phyloP scores from a whole-genome alignment of 192 early-diverging fungal genomes.

The Dissophora globulifera region DNA sequence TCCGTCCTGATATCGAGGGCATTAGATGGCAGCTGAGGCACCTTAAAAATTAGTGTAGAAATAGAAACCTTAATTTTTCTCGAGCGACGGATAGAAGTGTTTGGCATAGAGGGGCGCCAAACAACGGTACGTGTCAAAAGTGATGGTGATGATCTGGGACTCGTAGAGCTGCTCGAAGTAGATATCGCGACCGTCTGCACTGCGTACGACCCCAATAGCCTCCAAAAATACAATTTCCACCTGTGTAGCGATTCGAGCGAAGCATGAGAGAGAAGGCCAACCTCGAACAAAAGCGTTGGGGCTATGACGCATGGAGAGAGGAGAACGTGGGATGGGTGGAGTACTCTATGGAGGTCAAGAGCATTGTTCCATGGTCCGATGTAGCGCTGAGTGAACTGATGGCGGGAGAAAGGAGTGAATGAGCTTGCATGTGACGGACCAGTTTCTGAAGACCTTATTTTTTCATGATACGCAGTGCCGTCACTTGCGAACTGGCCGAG shows the following conservation, averaged over 20 bases:
- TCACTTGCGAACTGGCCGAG: too few relatives aligned
- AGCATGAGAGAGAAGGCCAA: too few relatives aligned
- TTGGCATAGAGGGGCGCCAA: slow-evolving; percentile 90
- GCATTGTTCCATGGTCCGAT: slow-evolving; percentile 77
- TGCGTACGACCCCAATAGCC: too few relatives aligned
- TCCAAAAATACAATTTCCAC: too few relatives aligned
- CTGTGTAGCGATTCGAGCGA: too few relatives aligned
- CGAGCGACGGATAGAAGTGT: slow-evolving; percentile 68
- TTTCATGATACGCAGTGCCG: too few relatives aligned
- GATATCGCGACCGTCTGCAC: slow-evolving; percentile 77
- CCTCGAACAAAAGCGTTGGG: slow-evolving; percentile 80
- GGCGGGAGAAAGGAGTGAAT: neutral
- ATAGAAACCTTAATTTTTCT: slow-evolving; percentile 19
- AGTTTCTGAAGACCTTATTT: too few relatives aligned
- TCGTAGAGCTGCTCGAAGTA: slow-evolving; percentile 69
- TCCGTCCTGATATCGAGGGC: slow-evolving; percentile 62
- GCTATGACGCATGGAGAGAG: slow-evolving; percentile 75
- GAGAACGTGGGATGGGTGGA: slow-evolving; percentile 64
- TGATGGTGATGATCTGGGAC: slow-evolving; percentile 76
- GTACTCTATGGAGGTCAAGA: slow-evolving; percentile 76
- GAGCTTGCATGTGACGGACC: too few relatives aligned
- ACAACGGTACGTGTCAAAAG: slow-evolving; percentile 98
- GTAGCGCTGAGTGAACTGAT: neutral
- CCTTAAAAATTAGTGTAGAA: neutral
- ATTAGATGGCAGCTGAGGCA: too few relatives aligned